Base-by-base conservation (phyloP, 441 rosid genomes). In the Manihot esculenta region DNA sequence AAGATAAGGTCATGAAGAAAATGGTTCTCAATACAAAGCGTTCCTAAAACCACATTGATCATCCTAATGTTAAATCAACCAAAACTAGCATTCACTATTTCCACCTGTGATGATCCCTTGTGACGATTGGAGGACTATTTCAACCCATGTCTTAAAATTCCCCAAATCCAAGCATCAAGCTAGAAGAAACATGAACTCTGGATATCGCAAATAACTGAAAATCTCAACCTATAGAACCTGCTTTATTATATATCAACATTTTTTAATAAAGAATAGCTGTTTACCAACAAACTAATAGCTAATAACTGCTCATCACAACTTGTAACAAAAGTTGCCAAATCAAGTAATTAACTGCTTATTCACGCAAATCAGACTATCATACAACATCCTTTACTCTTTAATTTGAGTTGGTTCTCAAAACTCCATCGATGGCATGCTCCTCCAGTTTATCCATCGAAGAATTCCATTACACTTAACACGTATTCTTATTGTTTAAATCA, bases 1-100 rank as follows among this genome's bases (percentile, higher is more conserved):
- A 70, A 62, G 23, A 63, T 44, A 68, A 63, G n/a, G 30, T 48
- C 44, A 50, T 57, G 45, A 61, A 38, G 7, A 23, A 44, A 60
- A 42, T 7, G 53, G 42, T 45, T 27, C 10, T 18, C 58, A 21
- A 70, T 76, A 65, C 63, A 64, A 71, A 26, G n/a, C 35, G 42
- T 17, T 59, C 17, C 20, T 47, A 23, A 21, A 59, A 18, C 21
- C 76, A 58, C 35, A 48, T 38, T 5, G 41, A 62, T 11, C 14
- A 66, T 13, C 12, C 35, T 12, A 11, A 13, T 7, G 48, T 4
- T 35, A 17, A 5, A 9, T 11, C 21, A 23, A n/a, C 14, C 6
- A 66, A 20, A 35, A 20, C 2, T 10, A n/a, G n/a, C n/a, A n/a
- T n/a, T 47, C 17, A 48, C 51, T 15, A 48, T 48, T 48, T 48